Base-by-base conservation (phyloP, 768 basidiomycete genomes). In the Jaapia argillacea region DNA sequence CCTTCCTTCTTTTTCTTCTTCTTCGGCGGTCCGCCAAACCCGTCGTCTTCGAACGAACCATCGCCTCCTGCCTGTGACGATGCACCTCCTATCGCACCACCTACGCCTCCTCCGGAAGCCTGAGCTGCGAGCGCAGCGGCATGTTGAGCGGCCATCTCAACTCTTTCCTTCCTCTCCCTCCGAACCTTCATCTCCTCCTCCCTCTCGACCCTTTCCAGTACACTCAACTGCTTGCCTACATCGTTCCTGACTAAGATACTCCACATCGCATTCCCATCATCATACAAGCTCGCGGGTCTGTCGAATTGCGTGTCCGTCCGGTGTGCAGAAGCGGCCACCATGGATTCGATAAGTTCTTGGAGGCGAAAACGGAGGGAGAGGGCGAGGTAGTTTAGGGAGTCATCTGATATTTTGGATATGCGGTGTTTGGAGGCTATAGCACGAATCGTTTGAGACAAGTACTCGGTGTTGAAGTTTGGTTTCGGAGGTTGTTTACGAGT, bases 1-100 rank as follows among this genome's bases (percentile, higher is more conserved):
- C 84, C 84, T 24, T 88, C 86, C 57, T 83, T 81, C 59, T 87
- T 88, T 61, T 83, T 75, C 63, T 72, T 72, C 60, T 86, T 87
- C 66, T 84, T 87, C 64, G 81, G 80, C 40, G 72, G 74, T 26
- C 68, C 71, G 2, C 68, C 74, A 4, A 74, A 76, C 16, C 55
- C 64, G 14, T 73, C 77, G 6, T 68, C 72, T 36, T 53, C 55
- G 21, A 68, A 67, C 7, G 60, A 49, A 0, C 52, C 54, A 55
- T 57, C 58, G n/a, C n/a, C n/a, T n/a, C n/a, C n/a, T n/a, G n/a
- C n/a, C n/a, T n/a, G n/a, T n/a, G n/a, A n/a, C n/a, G n/a, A n/a
- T n/a, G n/a, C n/a, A n/a, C n/a, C n/a, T n/a, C n/a, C n/a, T n/a
- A n/a, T n/a, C n/a, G n/a, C n/a, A n/a, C n/a, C n/a, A n/a, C n/a